Base-by-base conservation (phyloP, 2,329 filamentous ascomycete species). In the Botryosphaeria dothidea region DNA sequence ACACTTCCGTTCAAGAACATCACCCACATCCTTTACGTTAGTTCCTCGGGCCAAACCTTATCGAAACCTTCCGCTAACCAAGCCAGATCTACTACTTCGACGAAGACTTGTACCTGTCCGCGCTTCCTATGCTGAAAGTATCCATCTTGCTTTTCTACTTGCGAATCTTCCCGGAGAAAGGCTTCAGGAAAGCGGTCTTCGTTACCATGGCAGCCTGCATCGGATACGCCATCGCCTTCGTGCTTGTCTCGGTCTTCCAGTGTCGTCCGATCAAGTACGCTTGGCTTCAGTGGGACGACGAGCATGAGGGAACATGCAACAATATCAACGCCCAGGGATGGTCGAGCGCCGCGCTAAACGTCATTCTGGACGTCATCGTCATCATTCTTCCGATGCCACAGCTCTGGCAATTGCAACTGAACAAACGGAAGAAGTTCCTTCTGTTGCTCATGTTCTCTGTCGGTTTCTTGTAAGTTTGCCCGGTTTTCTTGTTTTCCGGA, bases 1-100 rank as follows among this genome's bases (percentile, higher is more conserved):
- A 81, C 80, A 0, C 67, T 86, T 2, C 68, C 74, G 0, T 71
- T 76, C 1, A 70, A 77, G 0, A 73, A 78, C n/a, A 79, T 86
- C 43, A 82, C 78, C 7, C 68, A 70, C 0, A 82, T 86, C 29
- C 71, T 78, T 7, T 73, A 76, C 45, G 73, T 73, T 66, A 64
- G 70, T 65, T 25, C 15, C 23, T 4, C 31, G 1, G 8, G 7
- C 38, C 27, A 21, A 19, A 45, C 17, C 15, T 27, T 58, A 36
- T 17, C 21, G 3, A 11, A 46, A 6, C 34, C 48, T 48, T 7
- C 41, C 15, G 38, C 34, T 56, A 25, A 25, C 7, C 31, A 34
- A 0, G 21, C n/a, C 48, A 63, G 61, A 63, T 63, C 34, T 71
- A 70, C 60, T 71, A 69, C 61, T 52, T 71, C 0, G 73, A 71